phyloP scores from a whole-genome alignment of 2,329 filamentous ascomycete genomes.

The Microsporum canis region DNA sequence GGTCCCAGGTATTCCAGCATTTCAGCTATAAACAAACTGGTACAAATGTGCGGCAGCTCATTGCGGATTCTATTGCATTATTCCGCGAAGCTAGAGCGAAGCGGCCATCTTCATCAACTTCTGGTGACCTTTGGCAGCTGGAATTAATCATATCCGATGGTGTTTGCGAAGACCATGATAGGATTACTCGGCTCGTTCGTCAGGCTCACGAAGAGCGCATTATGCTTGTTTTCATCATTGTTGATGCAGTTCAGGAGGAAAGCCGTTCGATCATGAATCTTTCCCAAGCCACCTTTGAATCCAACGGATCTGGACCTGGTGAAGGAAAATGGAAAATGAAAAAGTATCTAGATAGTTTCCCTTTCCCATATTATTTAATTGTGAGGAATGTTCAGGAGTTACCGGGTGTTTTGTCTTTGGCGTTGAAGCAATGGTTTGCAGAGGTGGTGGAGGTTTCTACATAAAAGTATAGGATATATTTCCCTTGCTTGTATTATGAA shows the following conservation, averaged over 20 bases:
- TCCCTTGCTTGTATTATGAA: neutral
- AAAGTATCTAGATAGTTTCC: conserved; percentile 88
- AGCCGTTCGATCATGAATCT: conserved; percentile 63
- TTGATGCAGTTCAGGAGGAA: conserved; percentile 52
- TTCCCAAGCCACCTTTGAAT: conserved; percentile 72
- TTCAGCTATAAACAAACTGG: conserved; percentile 78
- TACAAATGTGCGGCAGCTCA: conserved; percentile 72
- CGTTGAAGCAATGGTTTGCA: conserved; percentile 93
- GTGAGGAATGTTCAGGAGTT: conserved; percentile 86
- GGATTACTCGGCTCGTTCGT: conserved; percentile 68
- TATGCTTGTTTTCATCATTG: conserved; percentile 96
- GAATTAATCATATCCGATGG: conserved; percentile 89
- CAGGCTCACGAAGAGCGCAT: conserved; percentile 87
- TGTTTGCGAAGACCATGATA: conserved; percentile 78
- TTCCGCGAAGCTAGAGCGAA: conserved; percentile 66
- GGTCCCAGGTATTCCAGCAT: conserved; percentile 69
- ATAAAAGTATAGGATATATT: conserved; percentile 14
- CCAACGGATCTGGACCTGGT: conserved; percentile 48
- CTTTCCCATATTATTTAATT: conserved; percentile 93
- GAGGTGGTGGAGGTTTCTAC: conserved; percentile 46
- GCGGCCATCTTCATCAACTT: conserved; percentile 40
- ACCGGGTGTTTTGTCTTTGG: conserved; percentile 72
- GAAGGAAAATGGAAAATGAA: conserved; percentile 64
- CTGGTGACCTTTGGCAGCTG: conserved; percentile 83
- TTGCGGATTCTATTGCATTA: conserved; percentile 64